phyloP scores from a whole-genome alignment of 768 basidiomycete genomes.

The button mushroom (Agaricus bisporus) region DNA sequence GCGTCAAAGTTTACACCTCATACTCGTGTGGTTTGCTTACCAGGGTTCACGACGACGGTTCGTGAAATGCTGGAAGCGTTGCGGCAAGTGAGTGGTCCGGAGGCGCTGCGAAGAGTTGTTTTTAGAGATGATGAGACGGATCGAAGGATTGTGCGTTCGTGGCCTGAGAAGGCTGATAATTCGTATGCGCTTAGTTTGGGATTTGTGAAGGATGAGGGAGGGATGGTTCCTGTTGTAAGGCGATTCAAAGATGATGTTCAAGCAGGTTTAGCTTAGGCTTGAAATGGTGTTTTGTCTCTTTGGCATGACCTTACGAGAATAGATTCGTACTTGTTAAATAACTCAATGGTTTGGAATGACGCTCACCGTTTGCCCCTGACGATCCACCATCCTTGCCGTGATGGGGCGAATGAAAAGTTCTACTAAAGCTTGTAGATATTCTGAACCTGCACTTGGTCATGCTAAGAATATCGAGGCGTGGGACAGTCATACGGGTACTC shows the following conservation, averaged over 20 bases:
- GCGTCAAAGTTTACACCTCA: constrained; percentile 33
- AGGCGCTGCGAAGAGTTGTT: constrained; percentile 38
- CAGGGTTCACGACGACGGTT: constrained; percentile 53
- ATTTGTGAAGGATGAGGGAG: constrained; percentile 38
- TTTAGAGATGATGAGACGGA: constrained; percentile 39
- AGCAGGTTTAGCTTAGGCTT: background rate
- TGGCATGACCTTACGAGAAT: background rate
- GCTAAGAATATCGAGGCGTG: too few relatives aligned
- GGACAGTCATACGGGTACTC: too few relatives aligned
- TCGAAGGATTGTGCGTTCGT: constrained; percentile 39
- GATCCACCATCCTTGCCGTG: background rate
- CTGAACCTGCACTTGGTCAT: too few relatives aligned
- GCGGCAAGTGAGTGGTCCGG: constrained; percentile 42
- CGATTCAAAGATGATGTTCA: constrained; percentile 20
- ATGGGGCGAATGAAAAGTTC: too few relatives aligned
- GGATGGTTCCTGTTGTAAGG: constrained; percentile 38
- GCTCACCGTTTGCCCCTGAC: background rate
- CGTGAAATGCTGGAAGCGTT: constrained; percentile 50
- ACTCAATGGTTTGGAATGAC: too few relatives aligned
- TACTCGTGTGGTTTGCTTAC: constrained; percentile 50
- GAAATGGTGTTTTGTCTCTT: too few relatives aligned
- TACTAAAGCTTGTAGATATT: too few relatives aligned
- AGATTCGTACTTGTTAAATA: too few relatives aligned
- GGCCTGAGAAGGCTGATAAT: constrained; percentile 43
- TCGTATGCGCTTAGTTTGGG: constrained; percentile 36